These are phyloP conservation scores for Phenoliferia sp. DNA, from an alignment of 1,284 basidiomycete species.

Conservation along the genomic window DNA sequence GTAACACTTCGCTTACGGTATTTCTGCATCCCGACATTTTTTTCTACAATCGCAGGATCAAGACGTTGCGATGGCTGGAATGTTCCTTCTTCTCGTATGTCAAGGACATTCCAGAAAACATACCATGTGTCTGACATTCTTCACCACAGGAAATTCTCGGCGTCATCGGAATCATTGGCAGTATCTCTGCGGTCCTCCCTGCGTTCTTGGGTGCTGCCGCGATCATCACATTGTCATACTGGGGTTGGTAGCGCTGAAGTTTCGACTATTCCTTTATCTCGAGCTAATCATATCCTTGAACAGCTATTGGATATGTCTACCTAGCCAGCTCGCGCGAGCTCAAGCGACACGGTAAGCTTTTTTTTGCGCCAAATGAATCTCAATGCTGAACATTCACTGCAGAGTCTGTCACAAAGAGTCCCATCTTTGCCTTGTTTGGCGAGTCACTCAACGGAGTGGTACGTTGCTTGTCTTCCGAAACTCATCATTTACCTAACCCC, in stretches of 20 bases:
- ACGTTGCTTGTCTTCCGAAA: background rate
- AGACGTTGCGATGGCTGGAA: conserved; percentile 41
- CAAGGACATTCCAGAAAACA: background rate
- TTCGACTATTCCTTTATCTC: background rate
- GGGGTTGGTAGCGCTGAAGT: background rate
- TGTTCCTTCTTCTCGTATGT: conserved; percentile 39
- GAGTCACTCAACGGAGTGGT: conserved; percentile 45
- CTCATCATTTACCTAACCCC: too few relatives aligned
- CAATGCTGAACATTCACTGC: conserved; percentile 21
- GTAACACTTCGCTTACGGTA: background rate
- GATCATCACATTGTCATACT: conserved; percentile 40
- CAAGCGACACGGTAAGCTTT: conserved; percentile 24
- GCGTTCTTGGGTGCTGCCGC: conserved; percentile 45
- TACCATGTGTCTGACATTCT: background rate
- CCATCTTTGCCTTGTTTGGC: conserved; percentile 42
- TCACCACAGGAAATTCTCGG: conserved; percentile 16
- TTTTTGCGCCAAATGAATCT: background rate
- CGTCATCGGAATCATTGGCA: conserved; percentile 29
- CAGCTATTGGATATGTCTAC: conserved; percentile 43
- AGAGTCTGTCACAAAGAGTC: conserved; percentile 40
- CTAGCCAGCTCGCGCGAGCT: conserved; percentile 50
- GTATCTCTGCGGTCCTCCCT: conserved; percentile 36
- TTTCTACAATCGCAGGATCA: too few relatives aligned
- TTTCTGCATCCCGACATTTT: conserved; percentile 45
- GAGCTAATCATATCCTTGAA: background rate